A percentile compares a stretch with the other conserved stretches of the same genome.
phyloP scores from a whole-genome alignment of 306 rosid species.

The Corylus heterophylla region DNA sequence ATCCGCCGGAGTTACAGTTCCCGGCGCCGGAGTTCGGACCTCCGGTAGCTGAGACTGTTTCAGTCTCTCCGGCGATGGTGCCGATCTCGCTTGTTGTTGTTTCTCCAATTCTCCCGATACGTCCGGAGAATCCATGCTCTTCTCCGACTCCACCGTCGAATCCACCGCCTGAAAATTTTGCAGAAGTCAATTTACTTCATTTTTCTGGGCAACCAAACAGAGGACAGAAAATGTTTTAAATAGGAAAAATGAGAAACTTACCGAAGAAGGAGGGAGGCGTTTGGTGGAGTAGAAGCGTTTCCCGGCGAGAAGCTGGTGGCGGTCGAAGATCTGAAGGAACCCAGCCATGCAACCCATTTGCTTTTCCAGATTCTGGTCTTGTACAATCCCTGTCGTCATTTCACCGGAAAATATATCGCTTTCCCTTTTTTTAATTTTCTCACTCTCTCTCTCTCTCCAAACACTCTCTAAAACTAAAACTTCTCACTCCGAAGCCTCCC shows the following conservation, averaged over 20 bases:
- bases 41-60: conserved; percentile 37
- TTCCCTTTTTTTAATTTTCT: background rate
- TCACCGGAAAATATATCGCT: conserved; percentile 11
- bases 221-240: background rate
- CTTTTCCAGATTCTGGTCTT: conserved; percentile 68
- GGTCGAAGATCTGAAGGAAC: conserved; percentile 89
- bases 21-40: conserved; percentile 36
- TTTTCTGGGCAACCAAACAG: background rate
- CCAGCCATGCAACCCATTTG: conserved; percentile 99
- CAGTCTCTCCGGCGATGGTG: conserved; percentile 52
- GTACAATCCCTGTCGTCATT: conserved; percentile 63
- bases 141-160: conserved; percentile 40
- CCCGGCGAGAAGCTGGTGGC: conserved; percentile 66
- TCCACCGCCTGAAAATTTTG: conserved; percentile 30
- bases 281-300: conserved; percentile 70
- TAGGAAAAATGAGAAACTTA: conserved; percentile 13
- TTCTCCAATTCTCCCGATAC: conserved; percentile 34
- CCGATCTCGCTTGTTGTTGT: conserved; percentile 20
- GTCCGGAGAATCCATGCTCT: conserved; percentile 30
- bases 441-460: background rate
- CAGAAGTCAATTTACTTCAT: background rate
- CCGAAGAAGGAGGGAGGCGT: conserved; percentile 63
- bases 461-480: background rate
- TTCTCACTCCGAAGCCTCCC: background rate
- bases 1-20: conserved; percentile 9